Conservation (phyloP, 176 grass and related monocot genomes). For the Oryza australiensis region DNA sequence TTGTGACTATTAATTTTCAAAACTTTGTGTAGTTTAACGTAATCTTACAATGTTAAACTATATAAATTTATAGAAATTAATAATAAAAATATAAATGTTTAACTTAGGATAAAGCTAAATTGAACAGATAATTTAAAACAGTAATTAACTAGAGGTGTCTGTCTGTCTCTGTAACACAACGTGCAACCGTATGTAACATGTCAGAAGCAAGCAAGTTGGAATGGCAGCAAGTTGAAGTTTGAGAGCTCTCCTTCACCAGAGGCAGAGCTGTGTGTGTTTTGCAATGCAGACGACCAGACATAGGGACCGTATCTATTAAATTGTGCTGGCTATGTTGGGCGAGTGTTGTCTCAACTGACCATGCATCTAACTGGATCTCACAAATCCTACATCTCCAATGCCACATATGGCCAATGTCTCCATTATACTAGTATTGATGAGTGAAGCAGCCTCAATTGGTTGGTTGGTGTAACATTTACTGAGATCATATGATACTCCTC, state of each 20-base stretch:
- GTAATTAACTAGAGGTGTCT: neutral
- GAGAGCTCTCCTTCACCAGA: neutral
- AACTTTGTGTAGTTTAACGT: no score
- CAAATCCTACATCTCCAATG: neutral
- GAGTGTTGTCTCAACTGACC: neutral
- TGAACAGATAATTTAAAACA: no score
- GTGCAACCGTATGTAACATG: neutral
- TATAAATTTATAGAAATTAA: no score
- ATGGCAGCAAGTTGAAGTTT: neutral
- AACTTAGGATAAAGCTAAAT: no score
- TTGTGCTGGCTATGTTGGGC: neutral
- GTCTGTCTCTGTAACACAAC: neutral
- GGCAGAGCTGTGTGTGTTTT: neutral
- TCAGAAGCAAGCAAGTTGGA: neutral
- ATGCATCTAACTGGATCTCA: neutral
- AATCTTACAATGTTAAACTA: no score
- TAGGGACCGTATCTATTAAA: neutral
- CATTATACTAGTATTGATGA: neutral
- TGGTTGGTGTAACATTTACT: neutral
- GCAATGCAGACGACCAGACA: neutral
- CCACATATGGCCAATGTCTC: neutral
- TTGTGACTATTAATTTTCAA: no score
- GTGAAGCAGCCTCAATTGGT: neutral
- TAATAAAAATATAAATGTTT: no score
- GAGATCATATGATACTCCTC: neutral